Base-by-base conservation (phyloP, 2,329 filamentous ascomycete species). In the Capronia americana region DNA sequence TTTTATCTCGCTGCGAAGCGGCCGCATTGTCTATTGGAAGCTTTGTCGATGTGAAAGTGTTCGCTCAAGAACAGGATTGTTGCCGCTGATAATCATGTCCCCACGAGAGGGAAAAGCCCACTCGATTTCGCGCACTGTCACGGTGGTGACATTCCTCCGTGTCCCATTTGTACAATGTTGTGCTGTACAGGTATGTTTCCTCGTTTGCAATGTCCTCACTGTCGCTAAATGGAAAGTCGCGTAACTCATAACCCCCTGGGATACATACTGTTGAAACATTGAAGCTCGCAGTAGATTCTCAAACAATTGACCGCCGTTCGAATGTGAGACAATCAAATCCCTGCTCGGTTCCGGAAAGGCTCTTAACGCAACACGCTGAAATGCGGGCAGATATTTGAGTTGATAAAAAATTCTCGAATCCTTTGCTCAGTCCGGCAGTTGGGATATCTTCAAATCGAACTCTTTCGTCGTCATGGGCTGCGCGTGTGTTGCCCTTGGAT, bases 401-500 rank as follows among this genome's bases (percentile, higher is more conserved):
- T 34, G 38, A 55, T 14, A 41, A 54, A 11, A 30, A 55, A 14
- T 23, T 14, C 17, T 55, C 50, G 34, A 56, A 53, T 41, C 23
- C 14, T 30, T 11, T 55, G 12, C 48, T 56, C 59, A 56, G 7
- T 56, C 51, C 30, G 30, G 32, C 1, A n/a, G 11, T 28, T 30
- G 24, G 26, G 53, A 30, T 10, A 32, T 57, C 53, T 63, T 48
- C 34, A 44, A 28, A 28, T 63, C 60, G 20, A 59, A 59, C 17
- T 55, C 53, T 41, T 46, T 24, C 23, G 55, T 57, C 30, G 55
- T 57, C 55, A 46, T 46, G 10, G 30, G 30, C n/a, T 48, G 63
- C 26, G 70, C 70, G 34, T 71, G 67, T 17, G 71, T 67, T 34
- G 34, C 51, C 44, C 53, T 65, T 7, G 68, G 68, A 64, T 72